Base-by-base conservation (phyloP, 1,139 yeast genomes). In the Candida neerlandica region DNA sequence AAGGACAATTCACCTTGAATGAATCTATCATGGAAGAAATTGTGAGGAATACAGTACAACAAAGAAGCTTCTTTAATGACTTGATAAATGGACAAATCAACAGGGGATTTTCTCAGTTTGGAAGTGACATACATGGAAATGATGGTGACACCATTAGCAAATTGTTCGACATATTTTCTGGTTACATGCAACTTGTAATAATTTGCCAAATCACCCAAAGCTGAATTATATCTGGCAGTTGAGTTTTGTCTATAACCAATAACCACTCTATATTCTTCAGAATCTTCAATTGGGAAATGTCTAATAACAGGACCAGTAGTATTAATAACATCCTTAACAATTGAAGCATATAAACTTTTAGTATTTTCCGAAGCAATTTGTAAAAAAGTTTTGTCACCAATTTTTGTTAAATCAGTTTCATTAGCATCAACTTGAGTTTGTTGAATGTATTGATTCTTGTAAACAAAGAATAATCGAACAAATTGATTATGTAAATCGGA, bases 241-340 rank as follows among this genome's bases (percentile, higher is more conserved):
- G 96, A 79, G 56, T 86, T 84, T 66, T 88, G 94, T 63, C 86
- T 86, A 74, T 82, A 92, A 48, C 96, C 99, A 64, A 94, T 88
- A 46, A 94, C 84, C 55, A 94, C 85, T 65, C 98, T 80, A 63
- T 89, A 86, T 59, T 75, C 80, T 63, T 92, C 97, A 14, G 86
- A 77, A 57, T 87, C 86, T 56, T 89, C 92, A 49, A 89, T 78
- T 50, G 94, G 87, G 63, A 85, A 86, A 64, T 90, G 89, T 70
- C 86, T 92, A 64, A 94, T 90, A 30, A 91, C 96, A 16, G 99
- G 98, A 51, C 98, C 98, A 50, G 92, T 86, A 56, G 94, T 85
- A 51, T 74, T 73, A 47, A 80, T 76, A n/a, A 86, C 94, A 61
- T 85, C 82, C 46, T 77, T 70, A 65, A 92, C 84, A 55, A 94